Conservation (phyloP, 2,329 filamentous ascomycete species). For the Aspergillus transmontanensis region DNA sequence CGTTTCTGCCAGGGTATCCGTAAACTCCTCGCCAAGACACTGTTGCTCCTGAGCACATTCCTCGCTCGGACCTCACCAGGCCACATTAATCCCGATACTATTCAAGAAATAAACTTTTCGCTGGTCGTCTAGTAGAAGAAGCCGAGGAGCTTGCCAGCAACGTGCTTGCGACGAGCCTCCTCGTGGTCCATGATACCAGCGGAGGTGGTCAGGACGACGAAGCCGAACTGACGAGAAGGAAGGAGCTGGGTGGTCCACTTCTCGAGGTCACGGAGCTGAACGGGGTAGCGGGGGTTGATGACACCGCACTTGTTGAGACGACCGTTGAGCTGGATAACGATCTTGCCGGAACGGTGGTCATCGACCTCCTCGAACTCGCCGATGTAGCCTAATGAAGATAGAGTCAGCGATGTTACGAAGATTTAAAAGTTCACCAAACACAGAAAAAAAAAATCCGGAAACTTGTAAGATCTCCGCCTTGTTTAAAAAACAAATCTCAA, state of each 20-base stretch:
- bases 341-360: constrained; percentile 99
- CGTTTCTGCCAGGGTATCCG: constrained; percentile 26
- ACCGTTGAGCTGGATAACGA: constrained; percentile 98
- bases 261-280: constrained; percentile 95
- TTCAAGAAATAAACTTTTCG: constrained; percentile 32
- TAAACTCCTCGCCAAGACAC: constrained; percentile 26
- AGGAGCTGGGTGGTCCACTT: constrained; percentile 99
- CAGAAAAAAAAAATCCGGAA: constrained; percentile 62
- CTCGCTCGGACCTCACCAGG: constrained; percentile 18
- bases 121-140: constrained; percentile 84
- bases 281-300: constrained; percentile 99
- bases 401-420: constrained; percentile 78
- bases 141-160: constrained; percentile 97
- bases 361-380: constrained; percentile 99
- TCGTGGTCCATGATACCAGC: constrained; percentile 99
- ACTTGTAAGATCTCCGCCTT: constrained; percentile 95
- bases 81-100: constrained; percentile 23
- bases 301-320: constrained; percentile 99
- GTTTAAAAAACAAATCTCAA: constrained; percentile 55
- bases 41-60: constrained; percentile 23
- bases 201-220: constrained; percentile 98
- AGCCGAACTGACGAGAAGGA: constrained; percentile 99
- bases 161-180: constrained; percentile 98
- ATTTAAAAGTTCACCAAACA: constrained; percentile 92
- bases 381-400: constrained; percentile 76